These are phyloP conservation scores for Fonsecaea erecta DNA, from an alignment of 2,329 filamentous ascomycete species.

Conservation along the genomic window DNA sequence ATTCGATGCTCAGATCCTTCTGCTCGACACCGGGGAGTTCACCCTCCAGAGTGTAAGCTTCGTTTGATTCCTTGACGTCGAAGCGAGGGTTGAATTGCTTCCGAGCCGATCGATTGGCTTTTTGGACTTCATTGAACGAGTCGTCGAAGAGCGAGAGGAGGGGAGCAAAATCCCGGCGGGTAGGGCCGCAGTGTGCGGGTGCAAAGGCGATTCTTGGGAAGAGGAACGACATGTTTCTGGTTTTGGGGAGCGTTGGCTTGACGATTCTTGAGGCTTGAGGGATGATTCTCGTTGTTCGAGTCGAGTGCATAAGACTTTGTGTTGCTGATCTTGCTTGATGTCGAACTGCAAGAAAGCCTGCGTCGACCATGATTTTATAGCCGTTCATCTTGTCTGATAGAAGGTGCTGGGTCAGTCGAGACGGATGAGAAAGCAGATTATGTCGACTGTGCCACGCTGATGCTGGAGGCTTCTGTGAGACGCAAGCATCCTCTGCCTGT, in stretches of 20 bases:
- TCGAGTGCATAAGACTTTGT: slow-evolving; percentile 37
- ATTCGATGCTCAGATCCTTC: slow-evolving; percentile 54
- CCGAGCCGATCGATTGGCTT: slow-evolving; percentile 31
- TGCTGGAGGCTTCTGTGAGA: slow-evolving; percentile 32
- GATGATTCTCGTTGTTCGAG: slow-evolving; percentile 30
- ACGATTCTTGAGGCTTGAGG: slow-evolving; percentile 31
- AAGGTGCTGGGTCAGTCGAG: slow-evolving; percentile 27
- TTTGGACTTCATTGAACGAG: slow-evolving; percentile 37
- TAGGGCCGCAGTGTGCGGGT: slow-evolving; percentile 33
- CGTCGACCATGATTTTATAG: slow-evolving; percentile 32
- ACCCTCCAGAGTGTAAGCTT: slow-evolving; percentile 54
- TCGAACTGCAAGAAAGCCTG: slow-evolving; percentile 26
- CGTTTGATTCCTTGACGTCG: slow-evolving; percentile 52
- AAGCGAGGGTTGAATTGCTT: slow-evolving; percentile 51
- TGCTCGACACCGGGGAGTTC: slow-evolving; percentile 55
- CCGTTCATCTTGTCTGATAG: slow-evolving; percentile 25
- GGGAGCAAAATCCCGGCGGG: slow-evolving; percentile 47
- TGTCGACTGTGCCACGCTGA: slow-evolving; percentile 10
- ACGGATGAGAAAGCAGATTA: slow-evolving; percentile 31
- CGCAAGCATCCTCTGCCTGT: slow-evolving; percentile 30
- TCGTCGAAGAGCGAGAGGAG: slow-evolving; percentile 55
- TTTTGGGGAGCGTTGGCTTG: slow-evolving; percentile 26
- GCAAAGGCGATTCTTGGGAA: slow-evolving; percentile 42
- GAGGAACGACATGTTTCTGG: slow-evolving; percentile 47
- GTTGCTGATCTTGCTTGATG: slow-evolving; percentile 29